Evolutionary conservation across 768 basidiomycete species (phyloP).

Genomic region (Leucosporidium scottii): DNA sequence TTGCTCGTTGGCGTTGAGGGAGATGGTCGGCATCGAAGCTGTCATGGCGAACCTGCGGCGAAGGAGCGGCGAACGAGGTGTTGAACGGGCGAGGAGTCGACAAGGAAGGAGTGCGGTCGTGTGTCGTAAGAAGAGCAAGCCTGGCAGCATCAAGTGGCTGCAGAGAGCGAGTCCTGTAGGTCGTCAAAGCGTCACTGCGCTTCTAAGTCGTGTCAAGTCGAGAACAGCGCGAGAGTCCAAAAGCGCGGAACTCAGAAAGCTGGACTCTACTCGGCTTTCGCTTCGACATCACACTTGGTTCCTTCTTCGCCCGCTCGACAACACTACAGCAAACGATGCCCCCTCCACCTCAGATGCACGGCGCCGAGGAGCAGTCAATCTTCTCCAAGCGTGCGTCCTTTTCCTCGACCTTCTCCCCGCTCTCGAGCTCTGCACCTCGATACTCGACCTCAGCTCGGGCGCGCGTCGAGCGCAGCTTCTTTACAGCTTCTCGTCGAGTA

Average conservation of each 20-base stretch:
- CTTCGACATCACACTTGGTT: not conserved
- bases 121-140: not conserved
- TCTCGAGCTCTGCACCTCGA: too few relatives aligned
- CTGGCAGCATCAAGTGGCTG: too few relatives aligned
- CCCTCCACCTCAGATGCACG: constrained; percentile 6
- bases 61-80: not conserved
- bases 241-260: too few relatives aligned
- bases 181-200: too few relatives aligned
- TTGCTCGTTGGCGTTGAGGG: constrained; percentile 20
- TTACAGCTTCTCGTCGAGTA: too few relatives aligned
- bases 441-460: too few relatives aligned
- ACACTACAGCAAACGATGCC: constrained; percentile 8
- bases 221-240: too few relatives aligned
- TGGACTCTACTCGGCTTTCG: too few relatives aligned
- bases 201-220: too few relatives aligned
- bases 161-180: too few relatives aligned
- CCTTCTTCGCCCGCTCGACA: not conserved
- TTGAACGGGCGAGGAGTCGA: not conserved
- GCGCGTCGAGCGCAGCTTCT: too few relatives aligned
- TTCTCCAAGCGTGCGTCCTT: constrained; percentile 15
- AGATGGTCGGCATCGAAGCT: constrained; percentile 8
- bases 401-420: too few relatives aligned
- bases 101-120: not conserved
- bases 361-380: constrained; percentile 1
- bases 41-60: not conserved